Conservation (phyloP, 2,329 filamentous ascomycete species). For the Zymoseptoria pseudotritici region DNA sequence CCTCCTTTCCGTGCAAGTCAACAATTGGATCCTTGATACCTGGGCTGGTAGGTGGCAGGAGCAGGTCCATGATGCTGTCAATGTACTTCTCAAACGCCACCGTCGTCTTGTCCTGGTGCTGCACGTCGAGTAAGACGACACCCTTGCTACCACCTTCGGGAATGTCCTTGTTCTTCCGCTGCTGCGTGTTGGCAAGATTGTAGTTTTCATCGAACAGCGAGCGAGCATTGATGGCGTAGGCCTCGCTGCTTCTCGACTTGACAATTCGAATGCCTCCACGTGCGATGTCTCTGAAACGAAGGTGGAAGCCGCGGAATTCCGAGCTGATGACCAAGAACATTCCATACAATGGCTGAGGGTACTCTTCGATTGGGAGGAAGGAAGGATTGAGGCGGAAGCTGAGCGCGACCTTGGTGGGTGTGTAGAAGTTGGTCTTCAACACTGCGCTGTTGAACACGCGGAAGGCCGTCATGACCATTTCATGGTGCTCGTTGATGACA, state of each 20-base stretch:
- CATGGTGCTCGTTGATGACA: conserved; percentile 88
- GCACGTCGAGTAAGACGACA: conserved; percentile 86
- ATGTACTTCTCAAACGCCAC: conserved; percentile 99
- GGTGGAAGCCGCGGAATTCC: conserved; percentile 93
- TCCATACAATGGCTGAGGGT: conserved; percentile 85
- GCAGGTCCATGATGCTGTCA: conserved; percentile 91
- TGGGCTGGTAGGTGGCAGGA: conserved; percentile 80
- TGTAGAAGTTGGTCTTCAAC: conserved; percentile 96
- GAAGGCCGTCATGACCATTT: conserved; percentile 97
- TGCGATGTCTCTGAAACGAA: conserved; percentile 94
- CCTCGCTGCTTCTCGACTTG: conserved; percentile 93
- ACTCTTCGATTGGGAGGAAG: conserved; percentile 87
- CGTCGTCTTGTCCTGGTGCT: conserved; percentile 84
- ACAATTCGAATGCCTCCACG: conserved; percentile 97
- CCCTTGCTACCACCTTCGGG: conserved; percentile 97
- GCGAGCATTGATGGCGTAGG: conserved; percentile 91
- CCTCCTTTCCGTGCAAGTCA: conserved; percentile 86
- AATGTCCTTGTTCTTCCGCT: conserved; percentile 99
- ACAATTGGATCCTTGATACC: conserved; percentile 99
- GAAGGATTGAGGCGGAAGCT: conserved; percentile 87
- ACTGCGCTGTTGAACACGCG: conserved; percentile 88
- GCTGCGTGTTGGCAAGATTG: conserved; percentile 93
- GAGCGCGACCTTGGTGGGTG: conserved; percentile 93
- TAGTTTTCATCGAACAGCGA: conserved; percentile 99
- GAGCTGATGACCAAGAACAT: conserved; percentile 99